phyloP scores from a whole-genome alignment of 2,329 filamentous ascomycete genomes.

The Lachnellula cervina region DNA sequence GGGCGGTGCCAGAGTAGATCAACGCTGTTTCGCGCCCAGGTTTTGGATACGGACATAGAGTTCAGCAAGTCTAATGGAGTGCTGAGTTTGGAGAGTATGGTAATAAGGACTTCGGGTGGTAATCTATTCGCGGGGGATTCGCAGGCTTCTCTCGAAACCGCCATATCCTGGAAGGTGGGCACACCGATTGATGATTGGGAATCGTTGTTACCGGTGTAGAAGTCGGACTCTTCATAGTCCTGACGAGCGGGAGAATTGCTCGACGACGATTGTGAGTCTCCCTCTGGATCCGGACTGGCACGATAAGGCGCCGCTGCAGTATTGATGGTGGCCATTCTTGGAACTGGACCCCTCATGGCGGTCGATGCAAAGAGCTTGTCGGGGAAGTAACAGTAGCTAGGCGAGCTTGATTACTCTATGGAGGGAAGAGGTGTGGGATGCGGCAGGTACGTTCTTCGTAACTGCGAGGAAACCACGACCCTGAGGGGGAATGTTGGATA shows the following conservation, averaged over 20 bases:
- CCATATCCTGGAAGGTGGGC: conserved; percentile 71
- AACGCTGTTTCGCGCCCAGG: conserved; percentile 89
- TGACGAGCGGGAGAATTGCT: conserved; percentile 70
- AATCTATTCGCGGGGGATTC: conserved; percentile 77
- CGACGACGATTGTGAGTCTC: conserved; percentile 41
- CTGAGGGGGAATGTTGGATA: no score
- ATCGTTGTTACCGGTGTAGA: conserved; percentile 84
- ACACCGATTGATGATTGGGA: conserved; percentile 87
- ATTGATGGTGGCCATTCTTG: conserved; percentile 21
- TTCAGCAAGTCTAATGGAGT: conserved; percentile 71
- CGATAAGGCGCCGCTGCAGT: conserved; percentile 22
- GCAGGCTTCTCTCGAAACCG: conserved; percentile 61
- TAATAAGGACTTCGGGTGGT: conserved; percentile 91
- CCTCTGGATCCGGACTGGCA: conserved; percentile 26
- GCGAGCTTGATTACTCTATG: neutral
- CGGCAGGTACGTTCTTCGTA: no score
- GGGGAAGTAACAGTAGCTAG: no score
- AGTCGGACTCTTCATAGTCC: conserved; percentile 90
- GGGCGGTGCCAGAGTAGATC: conserved; percentile 94
- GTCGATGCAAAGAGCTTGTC: conserved; percentile 2
- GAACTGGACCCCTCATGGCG: conserved; percentile 25
- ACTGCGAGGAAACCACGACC: no score
- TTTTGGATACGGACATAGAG: conserved; percentile 91
- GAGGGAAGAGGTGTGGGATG: no score
- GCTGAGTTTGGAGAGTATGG: conserved; percentile 80